These are phyloP conservation scores for Botrytis galanthina DNA, from an alignment of 2,329 filamentous ascomycete genomes.

Conservation along the genomic window DNA sequence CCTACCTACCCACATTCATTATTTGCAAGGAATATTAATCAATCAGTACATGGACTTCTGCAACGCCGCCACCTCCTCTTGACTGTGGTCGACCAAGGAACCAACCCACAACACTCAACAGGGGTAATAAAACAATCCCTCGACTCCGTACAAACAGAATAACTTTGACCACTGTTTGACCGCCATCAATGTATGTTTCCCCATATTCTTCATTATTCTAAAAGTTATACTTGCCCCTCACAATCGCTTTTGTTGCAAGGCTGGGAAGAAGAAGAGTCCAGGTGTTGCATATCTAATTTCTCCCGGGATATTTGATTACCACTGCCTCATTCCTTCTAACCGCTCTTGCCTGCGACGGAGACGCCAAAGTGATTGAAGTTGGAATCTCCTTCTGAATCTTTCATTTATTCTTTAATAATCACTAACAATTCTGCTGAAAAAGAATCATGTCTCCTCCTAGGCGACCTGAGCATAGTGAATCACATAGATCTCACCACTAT, in stretches of 20 bases:
- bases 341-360: background rate
- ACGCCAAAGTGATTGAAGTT: constrained; percentile 7
- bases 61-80: constrained; percentile 28
- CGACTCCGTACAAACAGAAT: constrained; percentile 30
- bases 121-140: constrained; percentile 27
- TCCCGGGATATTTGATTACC: constrained; percentile 4
- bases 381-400: constrained; percentile 15
- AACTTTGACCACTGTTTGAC: constrained; percentile 24
- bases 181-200: constrained; percentile 33
- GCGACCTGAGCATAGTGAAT: constrained; percentile 46
- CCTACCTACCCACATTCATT: background rate
- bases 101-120: constrained; percentile 31
- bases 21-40: background rate
- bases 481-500: constrained; percentile 62
- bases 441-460: constrained; percentile 58
- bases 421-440: constrained; percentile 6
- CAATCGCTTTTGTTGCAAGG: background rate
- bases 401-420: background rate
- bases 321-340: constrained; percentile 7
- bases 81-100: constrained; percentile 37
- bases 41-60: constrained; percentile 17
- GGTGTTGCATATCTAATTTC: background rate
- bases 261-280: background rate
- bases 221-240: constrained; percentile 12
- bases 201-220: constrained; percentile 15